Conservation (phyloP, 1,139 yeast species). For the Lodderomyces oxycetoniae region DNA sequence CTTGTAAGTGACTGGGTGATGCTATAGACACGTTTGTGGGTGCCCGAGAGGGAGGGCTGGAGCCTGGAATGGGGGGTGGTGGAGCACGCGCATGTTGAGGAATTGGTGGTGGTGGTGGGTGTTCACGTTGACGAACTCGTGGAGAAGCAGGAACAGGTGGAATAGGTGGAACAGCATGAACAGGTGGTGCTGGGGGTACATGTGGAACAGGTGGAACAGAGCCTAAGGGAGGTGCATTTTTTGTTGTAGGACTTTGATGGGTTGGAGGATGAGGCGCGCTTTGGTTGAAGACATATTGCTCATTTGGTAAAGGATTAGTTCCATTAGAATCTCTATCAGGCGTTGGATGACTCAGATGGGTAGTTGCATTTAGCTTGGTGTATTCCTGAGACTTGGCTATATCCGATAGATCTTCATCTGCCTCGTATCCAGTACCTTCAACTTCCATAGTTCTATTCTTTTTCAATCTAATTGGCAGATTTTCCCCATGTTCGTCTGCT, state of each 20-base stretch:
- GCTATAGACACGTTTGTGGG: not conserved
- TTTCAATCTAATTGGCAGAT: conserved; percentile 10
- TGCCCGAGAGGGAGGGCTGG: conserved; percentile 8
- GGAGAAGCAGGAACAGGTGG: conserved; percentile 9
- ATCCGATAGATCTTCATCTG: conserved; percentile 42
- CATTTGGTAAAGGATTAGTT: conserved; percentile 2
- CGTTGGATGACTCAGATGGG: not conserved
- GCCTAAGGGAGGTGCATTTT: conserved; percentile 16
- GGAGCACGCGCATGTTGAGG: conserved; percentile 10
- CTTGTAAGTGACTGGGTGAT: not conserved
- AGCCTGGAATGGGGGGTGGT: conserved; percentile 14
- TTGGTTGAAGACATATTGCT: conserved; percentile 1
- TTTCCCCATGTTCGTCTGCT: conserved; percentile 13
- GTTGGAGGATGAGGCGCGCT: conserved; percentile 15
- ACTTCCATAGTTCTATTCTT: conserved; percentile 19
- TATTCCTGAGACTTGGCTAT: conserved; percentile 15
- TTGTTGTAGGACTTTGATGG: conserved; percentile 7
- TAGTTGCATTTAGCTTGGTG: not conserved
- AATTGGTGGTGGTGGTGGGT: conserved; percentile 8
- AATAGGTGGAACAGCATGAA: conserved; percentile 5
- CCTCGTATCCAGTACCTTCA: conserved; percentile 41
- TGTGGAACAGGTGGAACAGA: conserved; percentile 11
- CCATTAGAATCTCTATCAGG: conserved; percentile 9
- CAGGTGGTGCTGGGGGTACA: conserved; percentile 1
- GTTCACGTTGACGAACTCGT: not conserved